A percentile compares a stretch with the other conserved stretches of the same genome.
Conservation (phyloP, 768 basidiomycete genomes). For the Russula virescens region DNA sequence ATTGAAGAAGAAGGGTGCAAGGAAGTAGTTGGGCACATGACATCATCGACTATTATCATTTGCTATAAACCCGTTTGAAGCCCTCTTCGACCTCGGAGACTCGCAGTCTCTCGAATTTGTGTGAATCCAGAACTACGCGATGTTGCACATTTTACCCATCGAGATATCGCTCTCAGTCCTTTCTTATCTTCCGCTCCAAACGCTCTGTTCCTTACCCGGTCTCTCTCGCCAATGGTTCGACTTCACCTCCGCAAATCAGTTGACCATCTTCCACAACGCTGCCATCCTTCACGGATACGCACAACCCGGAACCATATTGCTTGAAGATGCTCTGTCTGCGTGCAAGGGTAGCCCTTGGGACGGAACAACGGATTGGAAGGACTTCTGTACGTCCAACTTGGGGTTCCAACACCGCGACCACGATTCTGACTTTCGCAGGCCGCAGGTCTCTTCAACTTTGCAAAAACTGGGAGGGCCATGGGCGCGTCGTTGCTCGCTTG, state of each 20-base stretch:
- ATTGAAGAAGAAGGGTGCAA: slow-evolving; percentile 8
- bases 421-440: slow-evolving; percentile 34
- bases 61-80: background rate
- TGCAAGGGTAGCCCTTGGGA: slow-evolving; percentile 36
- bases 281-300: slow-evolving; percentile 48
- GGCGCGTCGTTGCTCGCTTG: slow-evolving; percentile 36
- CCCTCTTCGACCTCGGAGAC: no score
- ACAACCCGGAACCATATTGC: slow-evolving; percentile 26
- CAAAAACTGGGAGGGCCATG: slow-evolving; percentile 51
- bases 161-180: slow-evolving; percentile 51
- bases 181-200: slow-evolving; percentile 43
- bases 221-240: slow-evolving; percentile 44
- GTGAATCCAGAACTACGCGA: background rate
- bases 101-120: no score
- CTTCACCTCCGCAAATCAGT: slow-evolving; percentile 45
- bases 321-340: slow-evolving; percentile 30
- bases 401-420: no score
- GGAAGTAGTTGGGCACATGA: background rate
- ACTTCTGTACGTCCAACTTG: slow-evolving; percentile 45
- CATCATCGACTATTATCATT: no score
- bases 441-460: slow-evolving; percentile 40
- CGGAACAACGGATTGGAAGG: slow-evolving; percentile 47
- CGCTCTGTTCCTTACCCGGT: slow-evolving; percentile 34
- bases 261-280: slow-evolving; percentile 51
- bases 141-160: slow-evolving; percentile 46